Conservation (phyloP, 768 basidiomycete species). For the Mycena rosella region DNA sequence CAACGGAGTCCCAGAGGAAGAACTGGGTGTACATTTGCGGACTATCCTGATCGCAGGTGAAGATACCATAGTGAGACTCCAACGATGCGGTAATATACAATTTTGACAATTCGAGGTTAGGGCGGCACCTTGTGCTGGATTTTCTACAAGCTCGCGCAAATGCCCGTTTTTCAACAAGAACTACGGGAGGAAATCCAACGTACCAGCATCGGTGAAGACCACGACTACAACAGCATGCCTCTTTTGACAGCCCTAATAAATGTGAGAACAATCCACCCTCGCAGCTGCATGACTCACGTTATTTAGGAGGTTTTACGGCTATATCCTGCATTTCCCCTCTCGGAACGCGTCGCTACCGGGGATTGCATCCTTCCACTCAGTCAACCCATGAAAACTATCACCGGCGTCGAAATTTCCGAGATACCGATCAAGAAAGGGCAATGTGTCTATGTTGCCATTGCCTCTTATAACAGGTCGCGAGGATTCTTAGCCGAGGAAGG, state of each 20-base stretch:
- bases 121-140: too few relatives aligned
- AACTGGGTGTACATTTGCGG: too few relatives aligned
- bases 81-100: too few relatives aligned
- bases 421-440: slow-evolving; percentile 30
- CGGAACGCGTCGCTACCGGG: slow-evolving; percentile 21
- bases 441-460: slow-evolving; percentile 21
- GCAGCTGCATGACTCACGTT: too few relatives aligned
- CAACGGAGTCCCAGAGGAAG: too few relatives aligned
- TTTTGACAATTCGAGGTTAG: too few relatives aligned
- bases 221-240: slow-evolving; percentile 6
- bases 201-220: neutral
- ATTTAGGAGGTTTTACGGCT: slow-evolving; percentile 7
- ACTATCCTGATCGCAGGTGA: too few relatives aligned
- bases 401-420: slow-evolving; percentile 24
- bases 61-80: too few relatives aligned
- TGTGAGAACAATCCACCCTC: neutral
- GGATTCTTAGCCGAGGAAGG: neutral
- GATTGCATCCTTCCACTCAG: slow-evolving; percentile 32
- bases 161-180: neutral
- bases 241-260: slow-evolving; percentile 17
- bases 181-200: slow-evolving; percentile 13
- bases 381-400: slow-evolving; percentile 23
- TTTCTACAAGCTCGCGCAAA: slow-evolving; percentile 15
- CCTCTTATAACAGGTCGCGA: slow-evolving; percentile 29
- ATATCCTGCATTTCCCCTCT: neutral